Conservation (phyloP, 305 asterid species). For the Withania somnifera region DNA sequence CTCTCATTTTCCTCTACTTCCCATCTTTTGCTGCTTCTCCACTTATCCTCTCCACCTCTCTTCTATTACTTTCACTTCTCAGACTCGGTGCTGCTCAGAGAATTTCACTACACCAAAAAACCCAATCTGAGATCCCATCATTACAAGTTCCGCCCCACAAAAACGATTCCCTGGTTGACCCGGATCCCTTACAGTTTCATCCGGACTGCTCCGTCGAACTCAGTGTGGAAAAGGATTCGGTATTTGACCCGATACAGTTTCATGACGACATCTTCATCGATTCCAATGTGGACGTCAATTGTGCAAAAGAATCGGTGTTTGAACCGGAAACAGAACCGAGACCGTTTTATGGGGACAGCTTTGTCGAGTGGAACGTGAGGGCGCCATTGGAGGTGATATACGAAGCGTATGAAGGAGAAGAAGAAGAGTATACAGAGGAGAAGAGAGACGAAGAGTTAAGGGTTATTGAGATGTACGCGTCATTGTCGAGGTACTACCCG, state of each 20-base stretch:
- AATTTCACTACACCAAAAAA: not conserved
- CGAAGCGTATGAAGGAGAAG: slow-evolving; percentile 60
- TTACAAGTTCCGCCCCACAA: not conserved
- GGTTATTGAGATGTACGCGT: slow-evolving; percentile 37
- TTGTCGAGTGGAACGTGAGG: slow-evolving; percentile 74
- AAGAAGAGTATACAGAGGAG: slow-evolving; percentile 19
- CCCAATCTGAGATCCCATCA: not conserved
- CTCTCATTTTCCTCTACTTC: slow-evolving; percentile 44
- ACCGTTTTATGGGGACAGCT: slow-evolving; percentile 15
- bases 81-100: slow-evolving; percentile 16
- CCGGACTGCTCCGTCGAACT: not conserved
- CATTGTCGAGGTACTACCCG: slow-evolving; percentile 64
- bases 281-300: not conserved
- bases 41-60: slow-evolving; percentile 31
- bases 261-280: not conserved
- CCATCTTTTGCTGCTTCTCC: slow-evolving; percentile 49
- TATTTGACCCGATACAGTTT: not conserved
- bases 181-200: not conserved
- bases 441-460: slow-evolving; percentile 24
- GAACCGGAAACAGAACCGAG: not conserved
- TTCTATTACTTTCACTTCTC: slow-evolving; percentile 53
- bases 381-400: slow-evolving; percentile 83
- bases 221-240: not conserved
- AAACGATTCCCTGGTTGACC: not conserved
- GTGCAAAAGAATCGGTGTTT: not conserved